Evolutionary conservation across 768 basidiomycete species (phyloP).

Genomic region (Rubroboletus pulcherrimus): DNA sequence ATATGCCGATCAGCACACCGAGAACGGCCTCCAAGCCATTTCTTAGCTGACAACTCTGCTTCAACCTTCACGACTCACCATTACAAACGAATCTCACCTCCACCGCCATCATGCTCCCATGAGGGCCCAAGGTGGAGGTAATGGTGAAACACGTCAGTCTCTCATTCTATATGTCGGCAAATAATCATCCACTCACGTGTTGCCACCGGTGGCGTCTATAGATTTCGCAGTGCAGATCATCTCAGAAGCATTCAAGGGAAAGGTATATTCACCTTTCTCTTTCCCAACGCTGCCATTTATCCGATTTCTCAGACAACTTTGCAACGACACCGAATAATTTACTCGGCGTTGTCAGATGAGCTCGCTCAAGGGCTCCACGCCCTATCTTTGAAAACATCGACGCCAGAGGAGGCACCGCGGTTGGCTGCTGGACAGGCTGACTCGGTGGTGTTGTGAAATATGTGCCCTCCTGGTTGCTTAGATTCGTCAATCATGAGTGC

Average conservation of each 20-base stretch:
- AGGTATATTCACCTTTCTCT: constrained; percentile 43
- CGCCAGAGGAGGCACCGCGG: constrained; percentile 46
- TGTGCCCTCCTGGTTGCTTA: constrained; percentile 5
- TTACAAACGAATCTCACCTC: constrained; percentile 81
- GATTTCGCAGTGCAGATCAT: constrained; percentile 78
- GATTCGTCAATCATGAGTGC: constrained; percentile 30
- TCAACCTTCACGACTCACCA: constrained; percentile 57
- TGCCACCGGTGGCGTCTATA: constrained; percentile 28
- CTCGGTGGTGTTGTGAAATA: constrained; percentile 24
- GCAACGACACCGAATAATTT: constrained; percentile 79
- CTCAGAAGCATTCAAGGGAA: constrained; percentile 68
- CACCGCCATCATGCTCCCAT: constrained; percentile 84
- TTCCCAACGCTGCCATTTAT: constrained; percentile 9
- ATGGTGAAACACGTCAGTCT: constrained; percentile 78
- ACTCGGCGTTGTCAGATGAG: constrained; percentile 68
- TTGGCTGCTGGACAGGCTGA: constrained; percentile 15
- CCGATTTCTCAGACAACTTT: constrained; percentile 52
- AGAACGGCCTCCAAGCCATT: constrained; percentile 20
- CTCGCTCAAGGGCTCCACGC: constrained; percentile 71
- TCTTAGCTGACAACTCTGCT: constrained; percentile 59
- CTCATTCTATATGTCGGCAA: constrained; percentile 12
- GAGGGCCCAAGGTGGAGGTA: constrained; percentile 62
- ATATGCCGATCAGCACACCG: constrained; percentile 21
- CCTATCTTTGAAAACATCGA: constrained; percentile 71
- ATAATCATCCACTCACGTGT: constrained; percentile 23